Percentiles rank a stretch among this genome's conserved stretches.
Conservation (phyloP, 2,329 filamentous ascomycete species). For the Berkeleyomyces rouxiae region DNA sequence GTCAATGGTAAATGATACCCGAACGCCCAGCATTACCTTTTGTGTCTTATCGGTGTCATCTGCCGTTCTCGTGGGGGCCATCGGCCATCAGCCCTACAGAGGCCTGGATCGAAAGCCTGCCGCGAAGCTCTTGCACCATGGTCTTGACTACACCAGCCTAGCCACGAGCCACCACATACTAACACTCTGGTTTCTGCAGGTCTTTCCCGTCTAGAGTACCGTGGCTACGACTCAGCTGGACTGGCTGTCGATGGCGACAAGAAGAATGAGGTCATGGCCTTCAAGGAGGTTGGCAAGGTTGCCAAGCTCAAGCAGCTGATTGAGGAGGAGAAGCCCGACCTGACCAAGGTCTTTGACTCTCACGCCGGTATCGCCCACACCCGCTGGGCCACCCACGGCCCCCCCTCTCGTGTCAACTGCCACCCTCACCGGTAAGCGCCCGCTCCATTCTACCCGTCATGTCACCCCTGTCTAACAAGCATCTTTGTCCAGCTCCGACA, state of each 20-base stretch:
- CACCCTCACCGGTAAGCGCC: constrained; percentile 78
- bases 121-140: background rate
- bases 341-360: constrained; percentile 88
- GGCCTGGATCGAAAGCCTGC: background rate
- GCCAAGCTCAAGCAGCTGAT: constrained; percentile 91
- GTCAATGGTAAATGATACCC: constrained; percentile 61
- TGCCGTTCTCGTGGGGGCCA: background rate
- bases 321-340: constrained; percentile 63
- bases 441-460: background rate
- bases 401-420: constrained; percentile 88
- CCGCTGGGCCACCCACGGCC: constrained; percentile 94
- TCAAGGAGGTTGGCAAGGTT: constrained; percentile 99
- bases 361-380: constrained; percentile 98
- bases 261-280: constrained; percentile 93
- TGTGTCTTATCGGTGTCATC: background rate
- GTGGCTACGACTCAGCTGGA: constrained; percentile 95
- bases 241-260: constrained; percentile 94
- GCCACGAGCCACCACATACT: background rate
- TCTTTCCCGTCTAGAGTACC: constrained; percentile 90
- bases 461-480: background rate
- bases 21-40: constrained; percentile 11
- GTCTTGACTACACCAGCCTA: too few relatives aligned
- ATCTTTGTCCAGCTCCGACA: constrained; percentile 53
- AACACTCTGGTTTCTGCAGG: constrained; percentile 32
- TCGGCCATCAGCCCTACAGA: too few relatives aligned